Conservation (phyloP, 257 asterid species). For the Solanum tacnaense region DNA sequence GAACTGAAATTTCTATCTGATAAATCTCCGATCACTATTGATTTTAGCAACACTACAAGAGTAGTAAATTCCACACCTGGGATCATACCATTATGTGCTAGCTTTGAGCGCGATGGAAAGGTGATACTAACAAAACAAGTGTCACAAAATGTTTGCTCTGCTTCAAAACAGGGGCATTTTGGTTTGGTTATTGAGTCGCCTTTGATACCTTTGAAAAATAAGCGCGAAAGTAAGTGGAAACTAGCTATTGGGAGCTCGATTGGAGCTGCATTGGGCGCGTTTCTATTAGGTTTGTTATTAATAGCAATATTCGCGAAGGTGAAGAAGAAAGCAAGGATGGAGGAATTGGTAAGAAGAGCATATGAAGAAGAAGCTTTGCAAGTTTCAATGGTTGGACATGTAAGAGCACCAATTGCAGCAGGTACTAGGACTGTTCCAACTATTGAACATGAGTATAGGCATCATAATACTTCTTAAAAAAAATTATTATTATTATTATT, state of each 20-base stretch:
- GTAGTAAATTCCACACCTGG: constrained; percentile 15
- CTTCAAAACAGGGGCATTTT: constrained; percentile 40
- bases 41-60: constrained; percentile 26
- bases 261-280: constrained; percentile 67
- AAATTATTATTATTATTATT: too few relatives aligned
- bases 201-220: constrained; percentile 41
- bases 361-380: constrained; percentile 92
- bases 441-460: constrained; percentile 45
- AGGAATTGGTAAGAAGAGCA: constrained; percentile 75
- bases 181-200: constrained; percentile 70
- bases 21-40: constrained; percentile 43
- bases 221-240: constrained; percentile 46
- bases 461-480: constrained; percentile 8
- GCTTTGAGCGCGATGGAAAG: constrained; percentile 51
- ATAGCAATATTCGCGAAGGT: constrained; percentile 59
- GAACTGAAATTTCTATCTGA: constrained; percentile 33
- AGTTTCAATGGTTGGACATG: constrained; percentile 97
- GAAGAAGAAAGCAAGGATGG: constrained; percentile 82
- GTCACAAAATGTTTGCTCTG: constrained; percentile 37
- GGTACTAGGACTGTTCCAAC: constrained; percentile 57
- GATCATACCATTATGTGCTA: constrained; percentile 55
- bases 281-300: constrained; percentile 47
- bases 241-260: constrained; percentile 50
- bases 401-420: constrained; percentile 66
- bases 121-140: constrained; percentile 32